Conservation (phyloP, 1,284 basidiomycete species). For the Pyrrhoderma lamaoense region DNA sequence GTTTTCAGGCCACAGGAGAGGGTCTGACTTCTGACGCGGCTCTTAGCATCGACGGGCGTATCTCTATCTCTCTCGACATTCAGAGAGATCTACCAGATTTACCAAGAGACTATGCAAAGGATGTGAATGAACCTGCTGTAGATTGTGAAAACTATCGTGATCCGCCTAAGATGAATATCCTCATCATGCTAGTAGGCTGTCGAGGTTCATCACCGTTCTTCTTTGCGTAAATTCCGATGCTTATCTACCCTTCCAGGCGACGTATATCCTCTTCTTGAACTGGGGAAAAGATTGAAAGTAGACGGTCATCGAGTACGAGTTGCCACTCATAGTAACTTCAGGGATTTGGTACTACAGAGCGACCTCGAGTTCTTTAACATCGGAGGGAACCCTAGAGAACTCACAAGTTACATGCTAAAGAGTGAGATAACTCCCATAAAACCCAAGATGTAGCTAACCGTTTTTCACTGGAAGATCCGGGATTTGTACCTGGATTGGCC, state of each 20-base stretch:
- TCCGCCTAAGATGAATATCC: slow-evolving; percentile 46
- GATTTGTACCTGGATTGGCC: slow-evolving; percentile 43
- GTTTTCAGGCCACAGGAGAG: slow-evolving; percentile 25
- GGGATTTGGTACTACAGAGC: slow-evolving; percentile 43
- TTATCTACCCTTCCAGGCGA: slow-evolving; percentile 38
- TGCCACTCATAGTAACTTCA: slow-evolving; percentile 60
- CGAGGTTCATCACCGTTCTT: slow-evolving; percentile 36
- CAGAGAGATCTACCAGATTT: slow-evolving; percentile 43
- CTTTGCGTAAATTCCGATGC: neutral
- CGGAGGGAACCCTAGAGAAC: slow-evolving; percentile 51
- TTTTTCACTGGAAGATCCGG: slow-evolving; percentile 35
- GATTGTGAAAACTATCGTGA: slow-evolving; percentile 32
- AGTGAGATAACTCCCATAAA: slow-evolving; percentile 28
- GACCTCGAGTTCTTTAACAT: slow-evolving; percentile 51
- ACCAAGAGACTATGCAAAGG: slow-evolving; percentile 36
- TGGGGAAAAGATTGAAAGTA: slow-evolving; percentile 45
- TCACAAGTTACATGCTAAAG: slow-evolving; percentile 57
- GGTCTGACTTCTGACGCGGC: slow-evolving; percentile 33
- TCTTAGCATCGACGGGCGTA: slow-evolving; percentile 34
- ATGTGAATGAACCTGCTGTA: slow-evolving; percentile 45
- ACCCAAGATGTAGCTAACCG: slow-evolving; percentile 2
- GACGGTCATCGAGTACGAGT: slow-evolving; percentile 59
- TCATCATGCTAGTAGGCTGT: slow-evolving; percentile 60
- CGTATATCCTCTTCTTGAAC: slow-evolving; percentile 64
- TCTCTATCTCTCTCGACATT: slow-evolving; percentile 37